Percentiles rank a stretch among this genome's conserved stretches.
phyloP scores from a whole-genome alignment of 2,329 filamentous ascomycete genomes.

The Phoma sp. region DNA sequence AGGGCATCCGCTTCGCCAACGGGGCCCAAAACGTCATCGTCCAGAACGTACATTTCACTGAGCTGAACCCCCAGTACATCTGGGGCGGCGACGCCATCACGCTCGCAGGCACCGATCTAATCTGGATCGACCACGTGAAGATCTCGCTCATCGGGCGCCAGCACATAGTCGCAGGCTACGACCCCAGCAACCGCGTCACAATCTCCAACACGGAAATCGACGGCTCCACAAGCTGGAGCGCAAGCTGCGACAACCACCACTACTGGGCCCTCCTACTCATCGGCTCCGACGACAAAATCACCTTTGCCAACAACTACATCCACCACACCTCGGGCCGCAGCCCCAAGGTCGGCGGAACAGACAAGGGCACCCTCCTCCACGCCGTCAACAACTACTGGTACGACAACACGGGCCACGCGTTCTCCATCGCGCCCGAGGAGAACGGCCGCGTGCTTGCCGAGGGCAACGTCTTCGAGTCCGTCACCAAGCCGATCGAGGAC shows the following conservation, averaged over 20 bases:
- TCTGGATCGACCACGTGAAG: constrained; percentile 47
- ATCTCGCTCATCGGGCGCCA: constrained; percentile 28
- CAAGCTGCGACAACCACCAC: constrained; percentile 30
- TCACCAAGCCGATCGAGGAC: constrained; percentile 14
- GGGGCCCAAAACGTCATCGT: constrained; percentile 46
- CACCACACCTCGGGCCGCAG: constrained; percentile 31
- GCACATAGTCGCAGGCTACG: constrained; percentile 25
- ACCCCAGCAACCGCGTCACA: constrained; percentile 24
- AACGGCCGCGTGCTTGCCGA: constrained; percentile 22
- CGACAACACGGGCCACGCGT: constrained; percentile 26
- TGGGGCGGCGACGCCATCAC: constrained; percentile 50
- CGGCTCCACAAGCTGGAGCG: constrained; percentile 25
- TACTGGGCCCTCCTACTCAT: constrained; percentile 31
- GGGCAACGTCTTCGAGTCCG: constrained; percentile 27
- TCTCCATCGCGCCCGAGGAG: constrained; percentile 12
- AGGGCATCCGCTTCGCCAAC: constrained; percentile 48
- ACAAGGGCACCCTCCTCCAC: constrained; percentile 20
- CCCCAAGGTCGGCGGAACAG: constrained; percentile 28
- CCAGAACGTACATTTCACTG: constrained; percentile 50
- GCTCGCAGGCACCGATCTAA: constrained; percentile 35
- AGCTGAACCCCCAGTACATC: constrained; percentile 48
- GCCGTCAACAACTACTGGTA: constrained; percentile 30
- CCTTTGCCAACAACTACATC: constrained; percentile 33
- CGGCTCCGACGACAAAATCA: constrained; percentile 27
- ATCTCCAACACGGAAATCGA: constrained; percentile 33